phyloP scores from a whole-genome alignment of 192 early-diverging fungal species.

The Entophlyctis luteolus region DNA sequence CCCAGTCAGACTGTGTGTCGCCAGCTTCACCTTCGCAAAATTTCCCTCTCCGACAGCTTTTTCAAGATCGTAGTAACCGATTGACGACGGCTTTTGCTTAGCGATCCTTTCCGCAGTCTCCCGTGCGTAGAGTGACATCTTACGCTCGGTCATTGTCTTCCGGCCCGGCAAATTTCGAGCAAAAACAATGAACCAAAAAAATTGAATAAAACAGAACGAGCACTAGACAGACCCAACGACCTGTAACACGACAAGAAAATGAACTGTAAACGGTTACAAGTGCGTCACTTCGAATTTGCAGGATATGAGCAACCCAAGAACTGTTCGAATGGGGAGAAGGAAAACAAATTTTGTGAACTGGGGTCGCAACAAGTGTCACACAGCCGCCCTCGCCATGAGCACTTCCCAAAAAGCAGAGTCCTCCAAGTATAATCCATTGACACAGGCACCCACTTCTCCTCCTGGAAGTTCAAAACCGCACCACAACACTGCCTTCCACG shows the following conservation, averaged over 20 bases:
- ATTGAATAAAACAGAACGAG: no score
- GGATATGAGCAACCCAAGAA: no score
- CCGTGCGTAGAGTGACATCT: constrained; percentile 36
- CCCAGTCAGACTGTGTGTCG: constrained; percentile 53
- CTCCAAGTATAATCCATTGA: neutral
- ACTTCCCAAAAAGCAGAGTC: neutral
- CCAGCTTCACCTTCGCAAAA: constrained; percentile 60
- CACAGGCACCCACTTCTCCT: neutral
- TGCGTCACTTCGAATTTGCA: no score
- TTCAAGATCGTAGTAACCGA: constrained; percentile 59
- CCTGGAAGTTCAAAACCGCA: neutral
- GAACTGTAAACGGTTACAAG: no score
- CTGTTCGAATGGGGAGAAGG: no score
- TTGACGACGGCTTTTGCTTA: constrained; percentile 43
- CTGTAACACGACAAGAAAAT: no score
- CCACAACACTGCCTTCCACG: neutral
- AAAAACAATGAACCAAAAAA: no score
- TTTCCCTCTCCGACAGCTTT: constrained; percentile 60
- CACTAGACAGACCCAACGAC: no score
- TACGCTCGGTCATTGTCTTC: constrained; percentile 10
- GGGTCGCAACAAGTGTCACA: no score
- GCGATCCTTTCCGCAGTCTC: constrained; percentile 38
- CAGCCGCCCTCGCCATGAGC: no score
- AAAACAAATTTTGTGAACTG: no score
- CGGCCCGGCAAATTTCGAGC: no score